Evolutionary conservation across 805 yeast species (phyloP).

Genomic region (Zygoascus ofunaensis): DNA sequence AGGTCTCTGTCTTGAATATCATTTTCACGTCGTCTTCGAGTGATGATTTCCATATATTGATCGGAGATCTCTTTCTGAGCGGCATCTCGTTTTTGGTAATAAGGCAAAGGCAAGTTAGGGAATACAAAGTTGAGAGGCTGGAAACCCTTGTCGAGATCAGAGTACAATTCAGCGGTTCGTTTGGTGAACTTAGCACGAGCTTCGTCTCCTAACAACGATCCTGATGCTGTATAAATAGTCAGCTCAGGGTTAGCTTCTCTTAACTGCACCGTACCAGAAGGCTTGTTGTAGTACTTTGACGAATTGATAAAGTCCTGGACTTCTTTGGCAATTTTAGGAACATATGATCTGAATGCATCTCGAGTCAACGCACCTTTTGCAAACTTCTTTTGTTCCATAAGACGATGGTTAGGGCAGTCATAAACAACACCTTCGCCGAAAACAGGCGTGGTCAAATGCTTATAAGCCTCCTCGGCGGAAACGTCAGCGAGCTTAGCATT

Average conservation of each 20-base stretch:
- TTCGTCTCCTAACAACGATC: slow-evolving; percentile 85
- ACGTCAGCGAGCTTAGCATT: slow-evolving; percentile 85
- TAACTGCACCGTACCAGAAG: slow-evolving; percentile 36
- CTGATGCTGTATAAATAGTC: slow-evolving; percentile 92
- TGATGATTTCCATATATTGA: slow-evolving; percentile 74
- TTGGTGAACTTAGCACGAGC: slow-evolving; percentile 75
- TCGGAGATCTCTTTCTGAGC: slow-evolving; percentile 77
- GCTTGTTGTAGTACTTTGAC: slow-evolving; percentile 38
- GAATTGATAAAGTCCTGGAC: slow-evolving; percentile 52
- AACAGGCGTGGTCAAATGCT: slow-evolving; percentile 97
- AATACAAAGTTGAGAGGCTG: slow-evolving; percentile 93
- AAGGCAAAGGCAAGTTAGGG: slow-evolving; percentile 85
- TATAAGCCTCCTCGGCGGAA: slow-evolving; percentile 92
- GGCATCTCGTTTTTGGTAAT: slow-evolving; percentile 71
- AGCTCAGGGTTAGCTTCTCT: slow-evolving; percentile 86
- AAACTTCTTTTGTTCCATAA: slow-evolving; percentile 98
- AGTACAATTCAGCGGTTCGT: slow-evolving; percentile 73
- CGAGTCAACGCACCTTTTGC: slow-evolving; percentile 82
- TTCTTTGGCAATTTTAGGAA: slow-evolving; percentile 81
- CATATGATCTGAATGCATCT: slow-evolving; percentile 75
- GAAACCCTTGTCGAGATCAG: slow-evolving; percentile 94
- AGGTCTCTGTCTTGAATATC: slow-evolving; percentile 81
- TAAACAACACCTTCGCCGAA: slow-evolving; percentile 96
- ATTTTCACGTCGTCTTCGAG: slow-evolving; percentile 60
- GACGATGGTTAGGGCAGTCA: slow-evolving; percentile 86